These are phyloP conservation scores for Gossypium aridum DNA, from an alignment of 441 rosid species.

Conservation along the genomic window DNA sequence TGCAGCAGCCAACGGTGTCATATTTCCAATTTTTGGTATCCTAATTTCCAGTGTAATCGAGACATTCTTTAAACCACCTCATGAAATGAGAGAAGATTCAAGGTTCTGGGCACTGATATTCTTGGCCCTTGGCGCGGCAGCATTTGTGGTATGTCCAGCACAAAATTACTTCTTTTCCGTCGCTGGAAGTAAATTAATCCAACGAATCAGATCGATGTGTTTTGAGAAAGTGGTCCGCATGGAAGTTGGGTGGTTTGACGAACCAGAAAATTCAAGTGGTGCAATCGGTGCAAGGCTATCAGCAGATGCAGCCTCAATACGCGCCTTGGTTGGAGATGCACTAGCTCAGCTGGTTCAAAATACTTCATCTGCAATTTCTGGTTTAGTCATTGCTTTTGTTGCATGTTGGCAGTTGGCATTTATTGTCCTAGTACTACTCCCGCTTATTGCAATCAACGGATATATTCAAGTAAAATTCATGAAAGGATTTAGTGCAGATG, in stretches of 20 bases:
- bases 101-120: slow-evolving; percentile 60
- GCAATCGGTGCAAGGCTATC: slow-evolving; percentile 46
- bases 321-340: slow-evolving; percentile 42
- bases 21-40: slow-evolving; percentile 39
- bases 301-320: slow-evolving; percentile 41
- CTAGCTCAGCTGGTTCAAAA: slow-evolving; percentile 38
- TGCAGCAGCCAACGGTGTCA: slow-evolving; percentile 27
- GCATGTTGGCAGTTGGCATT: slow-evolving; percentile 48
- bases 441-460: slow-evolving; percentile 37
- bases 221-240: slow-evolving; percentile 73
- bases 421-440: slow-evolving; percentile 39
- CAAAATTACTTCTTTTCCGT: slow-evolving; percentile 50
- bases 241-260: slow-evolving; percentile 83
- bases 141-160: slow-evolving; percentile 39
- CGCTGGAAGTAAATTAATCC: slow-evolving; percentile 59
- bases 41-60: slow-evolving; percentile 46
- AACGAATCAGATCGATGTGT: slow-evolving; percentile 53
- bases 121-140: slow-evolving; percentile 38
- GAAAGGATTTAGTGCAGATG: slow-evolving; percentile 46
- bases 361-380: slow-evolving; percentile 36
- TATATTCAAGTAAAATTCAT: slow-evolving; percentile 36
- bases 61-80: slow-evolving; percentile 47
- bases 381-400: slow-evolving; percentile 41
- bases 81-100: slow-evolving; percentile 46
- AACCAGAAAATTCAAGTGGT: slow-evolving; percentile 48